These are phyloP conservation scores for Phytophthora syringae DNA, from an alignment of 352 stramenopile genomes.

Conservation along the genomic window DNA sequence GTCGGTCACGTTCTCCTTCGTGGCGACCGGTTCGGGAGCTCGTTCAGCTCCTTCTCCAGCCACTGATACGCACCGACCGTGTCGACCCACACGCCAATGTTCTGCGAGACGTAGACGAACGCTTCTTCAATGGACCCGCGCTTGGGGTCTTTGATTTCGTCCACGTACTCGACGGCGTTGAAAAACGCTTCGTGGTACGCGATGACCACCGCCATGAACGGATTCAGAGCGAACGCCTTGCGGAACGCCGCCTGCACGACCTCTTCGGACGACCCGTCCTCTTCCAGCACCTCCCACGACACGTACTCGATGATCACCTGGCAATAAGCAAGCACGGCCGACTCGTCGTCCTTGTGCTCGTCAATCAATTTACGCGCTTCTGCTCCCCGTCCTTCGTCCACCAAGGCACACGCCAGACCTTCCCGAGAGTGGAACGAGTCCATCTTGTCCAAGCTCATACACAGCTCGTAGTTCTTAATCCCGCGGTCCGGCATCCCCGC, in stretches of 20 bases:
- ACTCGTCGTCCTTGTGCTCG: conserved; percentile 54
- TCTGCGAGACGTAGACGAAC: conserved; percentile 81
- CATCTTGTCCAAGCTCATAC: conserved; percentile 75
- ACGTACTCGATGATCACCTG: conserved; percentile 89
- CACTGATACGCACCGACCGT: conserved; percentile 82
- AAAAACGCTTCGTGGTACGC: conserved; percentile 82
- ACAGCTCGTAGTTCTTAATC: conserved; percentile 85
- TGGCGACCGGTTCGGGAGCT: conserved; percentile 55
- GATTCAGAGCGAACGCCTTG: conserved; percentile 77
- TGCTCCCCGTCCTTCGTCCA: conserved; percentile 80
- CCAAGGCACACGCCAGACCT: conserved; percentile 73
- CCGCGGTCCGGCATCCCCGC: conserved; percentile 75
- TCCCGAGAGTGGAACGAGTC: conserved; percentile 71
- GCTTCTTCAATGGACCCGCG: conserved; percentile 84
- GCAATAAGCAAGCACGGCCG: conserved; percentile 82
- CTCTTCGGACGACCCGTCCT: conserved; percentile 78
- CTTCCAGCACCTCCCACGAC: conserved; percentile 88
- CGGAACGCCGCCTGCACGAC: conserved; percentile 74
- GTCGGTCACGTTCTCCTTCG: conserved; percentile 60
- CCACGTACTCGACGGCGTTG: conserved; percentile 82
- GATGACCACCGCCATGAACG: conserved; percentile 87
- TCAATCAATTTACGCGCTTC: conserved; percentile 79
- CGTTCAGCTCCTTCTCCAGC: conserved; percentile 83
- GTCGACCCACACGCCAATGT: conserved; percentile 88
- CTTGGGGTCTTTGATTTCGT: conserved; percentile 77